Evolutionary conservation across 208 protist species (phyloP).

Genomic region (Crithidia thermophila): DNA sequence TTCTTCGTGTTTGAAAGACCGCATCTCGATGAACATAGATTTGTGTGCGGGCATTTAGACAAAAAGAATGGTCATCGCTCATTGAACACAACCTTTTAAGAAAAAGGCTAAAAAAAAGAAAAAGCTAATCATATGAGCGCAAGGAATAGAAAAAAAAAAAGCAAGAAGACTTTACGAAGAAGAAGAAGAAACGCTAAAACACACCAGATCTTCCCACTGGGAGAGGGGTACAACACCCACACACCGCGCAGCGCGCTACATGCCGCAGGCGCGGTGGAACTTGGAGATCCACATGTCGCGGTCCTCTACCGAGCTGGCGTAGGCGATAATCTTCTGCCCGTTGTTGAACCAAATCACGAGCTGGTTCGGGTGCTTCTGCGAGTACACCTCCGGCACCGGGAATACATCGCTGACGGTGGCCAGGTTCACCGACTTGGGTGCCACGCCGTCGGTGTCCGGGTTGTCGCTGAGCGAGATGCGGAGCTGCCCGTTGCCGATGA

Average conservation of each 20-base stretch:
- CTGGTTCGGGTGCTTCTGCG: constrained; percentile 82
- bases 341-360: constrained; percentile 91
- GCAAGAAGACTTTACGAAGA: not conserved
- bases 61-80: no score
- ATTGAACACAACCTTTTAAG: no score
- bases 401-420: constrained; percentile 84
- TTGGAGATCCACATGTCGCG: constrained; percentile 86
- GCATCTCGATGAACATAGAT: no score
- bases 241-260: no score
- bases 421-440: constrained; percentile 74
- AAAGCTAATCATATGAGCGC: constrained; percentile 7
- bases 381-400: constrained; percentile 86
- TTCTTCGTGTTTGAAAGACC: no score
- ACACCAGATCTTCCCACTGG: no score
- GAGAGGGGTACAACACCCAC: no score
- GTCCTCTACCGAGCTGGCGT: constrained; percentile 69
- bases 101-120: no score
- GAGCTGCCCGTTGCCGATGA: constrained; percentile 67
- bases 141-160: constrained; percentile 27
- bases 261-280: constrained; percentile 81
- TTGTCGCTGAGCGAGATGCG: constrained; percentile 81
- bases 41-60: no score
- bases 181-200: constrained; percentile 12
- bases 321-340: constrained; percentile 88
- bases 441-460: constrained; percentile 71